Base-by-base conservation (phyloP, 495 filamentous ascomycete species). In the Apiosordaria backusii region DNA sequence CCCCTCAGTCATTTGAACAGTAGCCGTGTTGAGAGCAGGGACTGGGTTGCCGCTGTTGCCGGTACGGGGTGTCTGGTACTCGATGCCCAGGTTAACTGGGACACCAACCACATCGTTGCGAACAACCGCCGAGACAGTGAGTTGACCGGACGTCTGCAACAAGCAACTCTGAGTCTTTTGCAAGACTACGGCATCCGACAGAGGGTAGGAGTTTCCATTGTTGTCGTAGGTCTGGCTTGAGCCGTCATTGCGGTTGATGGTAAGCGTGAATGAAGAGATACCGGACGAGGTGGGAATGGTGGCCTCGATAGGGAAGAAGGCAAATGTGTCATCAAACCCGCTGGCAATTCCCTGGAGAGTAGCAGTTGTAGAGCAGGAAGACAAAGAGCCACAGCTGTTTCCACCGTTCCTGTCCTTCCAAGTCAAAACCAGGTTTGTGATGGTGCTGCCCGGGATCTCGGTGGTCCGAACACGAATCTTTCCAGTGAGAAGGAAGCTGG, bases 341-440 rank as follows among this genome's bases (percentile, higher is more conserved):
- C 72, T 74, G 13, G 79, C 77, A 13, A 79, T 79, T 16, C 86
- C 86, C 26, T 78, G 74, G 29, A 79, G 63, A 19, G 73, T 77
- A 4, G 81, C 76, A 4, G 74, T 77, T 35, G 82, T 80, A n/a
- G 77, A 75, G 62, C 83, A 82, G 18, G 70, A 72, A 55, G 70
- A 74, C 22, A 69, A 59, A 2, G 68, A 77, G 16, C 79, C 78
- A 27, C 80, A 82, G 54, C 93, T 96, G 77, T 94, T 97, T 3
- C 92, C 94, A 71, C 96, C 96, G 76, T 93, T 93, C 70, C 90
- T 90, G 75, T 97, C 96, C 80, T 96, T 96, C 84, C 97, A 97
- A 40, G 95, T 81, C 1, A 87, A 83, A 3, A 89, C 86, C 68
- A 98, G 52, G 55, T 76, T 76, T 40, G 68, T 62, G 64, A 81